A percentile compares a stretch with the other conserved stretches of the same genome.
These are phyloP conservation scores for Chalciporus pseudorubinellus DNA, from an alignment of 768 basidiomycete genomes.

Conservation along the genomic window DNA sequence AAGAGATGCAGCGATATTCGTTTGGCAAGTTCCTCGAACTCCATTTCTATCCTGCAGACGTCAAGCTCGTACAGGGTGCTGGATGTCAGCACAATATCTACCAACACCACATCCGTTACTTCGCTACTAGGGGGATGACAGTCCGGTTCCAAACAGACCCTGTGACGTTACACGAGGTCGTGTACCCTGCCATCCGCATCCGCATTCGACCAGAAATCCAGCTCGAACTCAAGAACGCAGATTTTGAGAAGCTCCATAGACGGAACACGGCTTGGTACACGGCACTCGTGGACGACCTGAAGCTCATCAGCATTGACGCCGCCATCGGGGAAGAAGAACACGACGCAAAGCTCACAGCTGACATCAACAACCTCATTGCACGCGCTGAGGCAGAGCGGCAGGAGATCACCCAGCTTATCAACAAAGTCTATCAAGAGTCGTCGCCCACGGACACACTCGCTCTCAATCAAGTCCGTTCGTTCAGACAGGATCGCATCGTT, in stretches of 20 bases:
- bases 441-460: conserved; percentile 82
- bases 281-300: conserved; percentile 71
- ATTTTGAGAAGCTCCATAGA: conserved; percentile 73
- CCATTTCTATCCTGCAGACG: conserved; percentile 90
- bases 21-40: conserved; percentile 96
- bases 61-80: conserved; percentile 81
- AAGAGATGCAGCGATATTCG: conserved; percentile 91
- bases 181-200: conserved; percentile 86
- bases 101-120: conserved; percentile 89
- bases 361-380: conserved; percentile 64
- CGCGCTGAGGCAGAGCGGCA: conserved; percentile 74
- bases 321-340: conserved; percentile 75
- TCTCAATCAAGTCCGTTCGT: conserved; percentile 80
- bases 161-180: conserved; percentile 78
- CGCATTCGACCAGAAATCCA: conserved; percentile 84
- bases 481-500: conserved; percentile 89
- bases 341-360: conserved; percentile 57
- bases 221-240: conserved; percentile 87
- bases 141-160: conserved; percentile 86
- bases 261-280: conserved; percentile 76
- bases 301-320: conserved; percentile 72
- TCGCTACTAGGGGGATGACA: conserved; percentile 79
- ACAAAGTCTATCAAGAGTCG: conserved; percentile 78
- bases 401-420: conserved; percentile 71
- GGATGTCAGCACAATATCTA: conserved; percentile 95